Percentiles rank a stretch among this genome's conserved stretches.
Evolutionary conservation across 768 basidiomycete genomes (phyloP).

Genomic region (Steccherinum ochraceum): DNA sequence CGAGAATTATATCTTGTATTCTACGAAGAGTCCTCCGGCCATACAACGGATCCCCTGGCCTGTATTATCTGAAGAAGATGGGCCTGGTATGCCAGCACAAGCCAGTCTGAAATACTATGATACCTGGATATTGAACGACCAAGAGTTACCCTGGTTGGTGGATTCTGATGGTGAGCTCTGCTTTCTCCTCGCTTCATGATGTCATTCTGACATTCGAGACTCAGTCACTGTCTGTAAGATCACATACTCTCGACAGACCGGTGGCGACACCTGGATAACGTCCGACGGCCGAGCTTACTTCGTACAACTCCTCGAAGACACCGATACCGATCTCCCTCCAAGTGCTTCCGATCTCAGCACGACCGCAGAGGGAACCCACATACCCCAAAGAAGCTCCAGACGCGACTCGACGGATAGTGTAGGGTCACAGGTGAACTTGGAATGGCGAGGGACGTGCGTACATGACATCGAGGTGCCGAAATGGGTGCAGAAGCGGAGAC

Average conservation of each 20-base stretch:
- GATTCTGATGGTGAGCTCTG: conserved; percentile 56
- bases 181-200: too few relatives aligned
- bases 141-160: conserved; percentile 69
- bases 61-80: conserved; percentile 20
- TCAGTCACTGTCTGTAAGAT: conserved; percentile 65
- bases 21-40: conserved; percentile 67
- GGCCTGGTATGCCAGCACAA: conserved; percentile 12
- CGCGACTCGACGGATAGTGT: conserved; percentile 9
- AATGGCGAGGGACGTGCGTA: conserved; percentile 77
- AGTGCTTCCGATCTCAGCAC: not conserved
- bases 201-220: not conserved
- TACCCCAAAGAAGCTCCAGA: too few relatives aligned
- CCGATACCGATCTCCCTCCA: not conserved
- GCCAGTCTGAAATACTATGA: conserved; percentile 42
- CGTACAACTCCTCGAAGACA: conserved; percentile 51
- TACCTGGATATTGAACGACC: conserved; percentile 64
- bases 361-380: conserved; percentile 13
- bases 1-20: conserved; percentile 61
- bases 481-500: conserved; percentile 75
- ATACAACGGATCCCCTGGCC: conserved; percentile 88
- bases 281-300: conserved; percentile 82
- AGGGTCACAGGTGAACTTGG: conserved; percentile 2
- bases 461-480: conserved; percentile 68
- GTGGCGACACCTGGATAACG: conserved; percentile 78
- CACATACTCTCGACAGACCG: conserved; percentile 47